Percentiles rank a stretch among this genome's conserved stretches.
Evolutionary conservation across 495 filamentous ascomycete genomes (phyloP).

Genomic region (Neurospora terricola): DNA sequence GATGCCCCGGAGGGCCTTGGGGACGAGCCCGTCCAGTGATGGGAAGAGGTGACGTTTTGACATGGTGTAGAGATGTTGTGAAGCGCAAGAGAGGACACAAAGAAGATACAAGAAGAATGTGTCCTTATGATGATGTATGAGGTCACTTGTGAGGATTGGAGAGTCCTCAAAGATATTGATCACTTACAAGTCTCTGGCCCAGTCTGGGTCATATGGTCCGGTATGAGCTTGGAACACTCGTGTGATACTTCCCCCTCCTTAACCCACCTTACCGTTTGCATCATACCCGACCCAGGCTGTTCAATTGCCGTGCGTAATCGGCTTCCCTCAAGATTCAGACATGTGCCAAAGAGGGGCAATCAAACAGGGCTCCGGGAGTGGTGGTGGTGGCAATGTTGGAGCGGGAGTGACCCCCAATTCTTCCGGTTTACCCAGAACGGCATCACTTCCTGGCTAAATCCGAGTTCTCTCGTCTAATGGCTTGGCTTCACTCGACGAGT

Average conservation of each 20-base stretch:
- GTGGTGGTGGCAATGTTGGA: not conserved
- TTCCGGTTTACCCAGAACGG: not conserved
- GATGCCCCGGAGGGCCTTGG: slow-evolving; percentile 44
- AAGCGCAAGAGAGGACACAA: not conserved
- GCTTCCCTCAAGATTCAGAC: not conserved
- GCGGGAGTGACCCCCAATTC: not conserved
- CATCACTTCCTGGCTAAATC: not conserved
- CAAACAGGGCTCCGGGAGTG: not conserved
- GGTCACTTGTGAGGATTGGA: not conserved
- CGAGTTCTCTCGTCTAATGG: not conserved
- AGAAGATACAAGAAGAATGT: not conserved
- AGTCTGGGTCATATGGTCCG: not conserved
- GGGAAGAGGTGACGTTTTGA: slow-evolving; percentile 38
- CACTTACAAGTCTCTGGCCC: not conserved
- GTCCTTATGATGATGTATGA: not conserved
- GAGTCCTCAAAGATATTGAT: not conserved
- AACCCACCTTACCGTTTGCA: not conserved
- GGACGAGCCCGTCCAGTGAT: slow-evolving; percentile 41
- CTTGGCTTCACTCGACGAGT: not conserved
- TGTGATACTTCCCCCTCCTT: not conserved
- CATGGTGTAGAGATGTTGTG: slow-evolving; percentile 18
- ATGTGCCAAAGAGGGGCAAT: not conserved
- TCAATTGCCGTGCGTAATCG: not conserved
- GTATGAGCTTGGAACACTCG: not conserved
- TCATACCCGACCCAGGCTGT: not conserved